phyloP scores from a whole-genome alignment of 306 rosid genomes.

The Vicia faba region DNA sequence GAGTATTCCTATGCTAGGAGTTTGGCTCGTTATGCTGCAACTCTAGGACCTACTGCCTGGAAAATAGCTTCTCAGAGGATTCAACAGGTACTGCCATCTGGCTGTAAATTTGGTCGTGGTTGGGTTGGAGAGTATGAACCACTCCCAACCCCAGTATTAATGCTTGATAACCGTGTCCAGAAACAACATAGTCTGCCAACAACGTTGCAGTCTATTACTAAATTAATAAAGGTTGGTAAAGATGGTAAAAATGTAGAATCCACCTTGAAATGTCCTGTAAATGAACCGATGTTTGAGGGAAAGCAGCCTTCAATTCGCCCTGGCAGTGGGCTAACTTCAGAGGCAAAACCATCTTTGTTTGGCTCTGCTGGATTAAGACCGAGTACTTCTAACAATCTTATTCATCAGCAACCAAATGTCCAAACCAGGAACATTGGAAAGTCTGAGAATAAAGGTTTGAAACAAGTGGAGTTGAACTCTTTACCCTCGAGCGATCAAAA shows the following conservation, averaged over 20 bases:
- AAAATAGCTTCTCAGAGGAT: slow-evolving; percentile 86
- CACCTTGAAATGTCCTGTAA: slow-evolving; percentile 45
- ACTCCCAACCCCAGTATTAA: slow-evolving; percentile 84
- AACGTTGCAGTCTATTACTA: slow-evolving; percentile 46
- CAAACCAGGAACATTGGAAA: slow-evolving; percentile 51
- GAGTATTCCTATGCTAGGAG: slow-evolving; percentile 96
- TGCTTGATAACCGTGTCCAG: slow-evolving; percentile 59
- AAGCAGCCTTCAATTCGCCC: slow-evolving; percentile 47
- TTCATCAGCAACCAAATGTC: slow-evolving; percentile 51
- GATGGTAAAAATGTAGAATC: slow-evolving; percentile 50
- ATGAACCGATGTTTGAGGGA: slow-evolving; percentile 48
- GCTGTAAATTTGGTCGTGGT: slow-evolving; percentile 89
- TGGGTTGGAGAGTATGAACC: slow-evolving; percentile 99
- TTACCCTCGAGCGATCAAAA: slow-evolving; percentile 57
- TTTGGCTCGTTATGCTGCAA: slow-evolving; percentile 93
- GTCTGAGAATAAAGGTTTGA: slow-evolving; percentile 61
- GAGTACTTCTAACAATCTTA: slow-evolving; percentile 43
- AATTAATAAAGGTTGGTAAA: slow-evolving; percentile 52
- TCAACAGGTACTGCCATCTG: slow-evolving; percentile 83
- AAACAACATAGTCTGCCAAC: slow-evolving; percentile 53
- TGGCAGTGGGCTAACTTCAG: slow-evolving; percentile 51
- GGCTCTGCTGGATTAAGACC: slow-evolving; percentile 56
- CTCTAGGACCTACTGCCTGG: slow-evolving; percentile 93
- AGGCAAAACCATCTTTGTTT: slow-evolving; percentile 58
- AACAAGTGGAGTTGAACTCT: slow-evolving; percentile 78